Conservation (phyloP, 2,329 filamentous ascomycete species). For the Septoria linicola region DNA sequence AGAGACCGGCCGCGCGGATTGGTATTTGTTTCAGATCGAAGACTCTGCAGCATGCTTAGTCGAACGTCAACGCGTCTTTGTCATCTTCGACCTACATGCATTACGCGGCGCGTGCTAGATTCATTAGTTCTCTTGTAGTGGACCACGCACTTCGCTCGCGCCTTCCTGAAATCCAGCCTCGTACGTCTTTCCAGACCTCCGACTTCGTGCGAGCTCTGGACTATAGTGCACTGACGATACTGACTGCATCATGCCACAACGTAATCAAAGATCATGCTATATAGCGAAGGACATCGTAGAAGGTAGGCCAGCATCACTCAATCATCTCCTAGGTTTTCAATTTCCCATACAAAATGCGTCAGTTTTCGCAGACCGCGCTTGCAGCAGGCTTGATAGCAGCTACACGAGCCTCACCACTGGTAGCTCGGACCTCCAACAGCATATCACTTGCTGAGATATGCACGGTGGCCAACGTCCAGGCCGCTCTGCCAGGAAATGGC, state of each 20-base stretch:
- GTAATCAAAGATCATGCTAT: not conserved
- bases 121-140: not conserved
- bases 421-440: conserved; percentile 4
- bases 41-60: too few relatives aligned
- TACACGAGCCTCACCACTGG: not conserved
- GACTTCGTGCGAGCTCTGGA: not conserved
- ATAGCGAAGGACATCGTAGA: not conserved
- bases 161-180: not conserved
- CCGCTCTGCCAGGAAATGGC: conserved; percentile 21
- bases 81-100: too few relatives aligned
- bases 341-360: not conserved
- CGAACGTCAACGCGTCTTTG: too few relatives aligned
- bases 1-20: too few relatives aligned
- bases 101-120: not conserved
- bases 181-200: not conserved
- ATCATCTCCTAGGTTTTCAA: not conserved
- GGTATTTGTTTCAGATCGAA: too few relatives aligned
- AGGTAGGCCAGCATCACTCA: not conserved
- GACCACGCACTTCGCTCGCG: not conserved
- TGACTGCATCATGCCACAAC: not conserved
- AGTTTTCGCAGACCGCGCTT: not conserved
- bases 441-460: conserved; percentile 25
- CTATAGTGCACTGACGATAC: not conserved
- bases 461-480: conserved; percentile 22
- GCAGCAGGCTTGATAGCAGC: not conserved